phyloP scores from a whole-genome alignment of 768 basidiomycete genomes.

The Inosperma sp. region DNA sequence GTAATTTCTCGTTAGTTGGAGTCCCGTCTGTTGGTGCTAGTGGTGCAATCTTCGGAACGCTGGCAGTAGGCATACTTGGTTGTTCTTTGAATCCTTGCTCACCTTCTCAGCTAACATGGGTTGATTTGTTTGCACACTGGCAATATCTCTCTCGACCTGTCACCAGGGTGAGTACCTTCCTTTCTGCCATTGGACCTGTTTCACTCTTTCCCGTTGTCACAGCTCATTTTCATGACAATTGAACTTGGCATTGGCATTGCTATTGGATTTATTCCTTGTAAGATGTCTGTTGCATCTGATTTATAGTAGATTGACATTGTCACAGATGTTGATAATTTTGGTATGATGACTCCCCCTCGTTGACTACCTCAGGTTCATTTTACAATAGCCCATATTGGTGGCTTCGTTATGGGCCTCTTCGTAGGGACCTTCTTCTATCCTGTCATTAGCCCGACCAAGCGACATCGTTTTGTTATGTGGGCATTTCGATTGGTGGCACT shows the following conservation, averaged over 20 bases:
- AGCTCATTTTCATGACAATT: slow-evolving; percentile 81
- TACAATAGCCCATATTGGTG: slow-evolving; percentile 73
- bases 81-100: not conserved
- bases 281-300: slow-evolving; percentile 21
- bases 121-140: slow-evolving; percentile 93
- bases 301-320: not conserved
- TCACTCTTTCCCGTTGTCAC: not conserved
- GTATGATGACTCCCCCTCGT: slow-evolving; percentile 31
- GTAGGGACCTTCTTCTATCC: slow-evolving; percentile 84
- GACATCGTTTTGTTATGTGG: slow-evolving; percentile 72
- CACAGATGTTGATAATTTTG: slow-evolving; percentile 86
- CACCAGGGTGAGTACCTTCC: slow-evolving; percentile 51
- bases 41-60: slow-evolving; percentile 87
- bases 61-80: slow-evolving; percentile 49
- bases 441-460: slow-evolving; percentile 73
- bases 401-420: slow-evolving; percentile 80
- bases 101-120: slow-evolving; percentile 61
- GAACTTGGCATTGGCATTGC: slow-evolving; percentile 86
- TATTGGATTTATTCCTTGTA: slow-evolving; percentile 80
- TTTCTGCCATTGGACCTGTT: not conserved
- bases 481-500: slow-evolving; percentile 66
- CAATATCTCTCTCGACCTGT: slow-evolving; percentile 78
- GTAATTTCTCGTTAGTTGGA: slow-evolving; percentile 88
- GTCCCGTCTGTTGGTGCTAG: slow-evolving; percentile 87
- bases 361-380: not conserved